Base-by-base conservation (phyloP, 2,329 filamentous ascomycete genomes). In the Cordyceps farinosa region DNA sequence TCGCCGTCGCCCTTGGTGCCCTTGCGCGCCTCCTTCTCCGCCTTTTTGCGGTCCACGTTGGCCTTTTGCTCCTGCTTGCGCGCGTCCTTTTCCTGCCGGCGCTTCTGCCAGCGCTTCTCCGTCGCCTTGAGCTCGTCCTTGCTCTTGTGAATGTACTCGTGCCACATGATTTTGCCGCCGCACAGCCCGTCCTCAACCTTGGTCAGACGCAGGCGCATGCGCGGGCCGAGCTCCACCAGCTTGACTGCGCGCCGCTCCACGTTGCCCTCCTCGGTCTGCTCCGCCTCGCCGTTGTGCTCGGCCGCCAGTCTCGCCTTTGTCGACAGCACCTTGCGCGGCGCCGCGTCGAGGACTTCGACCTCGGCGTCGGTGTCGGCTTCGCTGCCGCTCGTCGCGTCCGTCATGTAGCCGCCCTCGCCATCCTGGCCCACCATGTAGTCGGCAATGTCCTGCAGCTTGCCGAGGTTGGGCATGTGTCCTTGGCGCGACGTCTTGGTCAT, bases 151-250 rank as follows among this genome's bases (percentile, higher is more conserved):
- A 98, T 87, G 73, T 92, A 96, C 73, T 97, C 92, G 75, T 99
- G 95, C 95, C 95, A 99, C 90, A 99, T 91, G 63, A 97, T 85
- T 74, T 92, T 95, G 56, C 95, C 95, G 32, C 85, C 84, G 70
- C 92, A 97, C 7, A 98, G 77, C 1, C 94, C 95, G 70, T 99
- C 95, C 73, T 99, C 95, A 5, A 99, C 93, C 79, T 99, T 99
- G 62, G 92, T 93, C 77, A 99, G 81, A 38, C 94, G 87, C 47
- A 99, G 79, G 65, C 86, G 89, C 90, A 99, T 89, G 61, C 95
- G 87, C 1, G 95, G 95, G 0, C 95, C 95, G 0, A 99, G 80
- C 77, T 99, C 95, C 3, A 96, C 88, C 7, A 99, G 81, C 74
- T 96, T 97, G 29, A 99, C 91, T 0, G 91, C 93, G 51, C 92